Evolutionary conservation across 179 eudicot species (phyloP), one percentile per base, ranked within the genome.

Genomic region (Drosera spatulata): DNA sequence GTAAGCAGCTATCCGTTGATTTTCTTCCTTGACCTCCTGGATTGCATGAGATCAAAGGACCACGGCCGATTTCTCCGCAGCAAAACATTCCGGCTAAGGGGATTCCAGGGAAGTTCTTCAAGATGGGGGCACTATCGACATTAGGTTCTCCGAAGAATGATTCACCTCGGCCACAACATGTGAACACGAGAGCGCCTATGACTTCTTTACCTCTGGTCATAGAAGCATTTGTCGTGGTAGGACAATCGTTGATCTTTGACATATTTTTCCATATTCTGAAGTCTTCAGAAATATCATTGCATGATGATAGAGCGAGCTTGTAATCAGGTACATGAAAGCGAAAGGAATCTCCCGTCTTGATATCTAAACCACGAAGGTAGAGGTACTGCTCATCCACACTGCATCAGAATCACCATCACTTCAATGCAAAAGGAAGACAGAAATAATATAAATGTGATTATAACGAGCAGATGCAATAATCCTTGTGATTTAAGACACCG

Each of bases 371-470:
- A 41, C 67, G 6, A 22, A 80, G 85, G 59, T 69, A 84, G 38
- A 93, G 69, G 66, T 86, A 86, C 59, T 85, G 78, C 57, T 84
- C 85, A 50, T 93, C 86, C 61, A 82, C 95, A 13, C 99, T 93
- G 86, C 13, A 46, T 46, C 49, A 46, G 49, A 10, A 2, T 46
- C 49, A 46, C 7, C 11, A 10, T 46, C 49, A 46, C 11, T 46
- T 46, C 7, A 46, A 50, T 50, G 1, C 11, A 50, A 7, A 50
- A 50, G 53, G 4, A 3, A 7, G 12, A 6, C 0, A 6, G 4
- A 10, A 50, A 4, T 10, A 50, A 50, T 7, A 1, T 50, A 10
- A 45, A 6, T 45, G 49, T 53, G 7, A 12, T 22, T 22, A 22
- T 22, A 22, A 0, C 33, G 33, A 22, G 33, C 33, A 1, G 33